A percentile compares a stretch with the other conserved stretches of the same genome.
These are phyloP conservation scores for Pseudofabraea citricarpa DNA, from an alignment of 2,329 filamentous ascomycete genomes.

Conservation along the genomic window DNA sequence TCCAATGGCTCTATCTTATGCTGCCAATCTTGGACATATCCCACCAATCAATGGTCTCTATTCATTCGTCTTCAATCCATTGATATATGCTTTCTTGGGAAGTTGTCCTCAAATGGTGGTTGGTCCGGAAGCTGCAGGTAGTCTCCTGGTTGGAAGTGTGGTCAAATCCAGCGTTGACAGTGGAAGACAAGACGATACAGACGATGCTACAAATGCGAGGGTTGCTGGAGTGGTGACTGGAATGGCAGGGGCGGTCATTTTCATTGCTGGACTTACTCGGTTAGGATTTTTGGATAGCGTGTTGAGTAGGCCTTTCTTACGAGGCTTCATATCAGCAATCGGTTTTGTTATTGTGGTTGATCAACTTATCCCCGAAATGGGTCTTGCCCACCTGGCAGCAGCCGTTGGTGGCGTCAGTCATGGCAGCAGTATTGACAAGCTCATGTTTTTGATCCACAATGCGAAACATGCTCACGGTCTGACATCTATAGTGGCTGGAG, in stretches of 20 bases:
- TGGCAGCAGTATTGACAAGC: conserved; percentile 81
- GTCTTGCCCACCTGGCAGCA: conserved; percentile 63
- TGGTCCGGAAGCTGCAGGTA: conserved; percentile 90
- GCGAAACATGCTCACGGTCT: conserved; percentile 62
- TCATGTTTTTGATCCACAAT: conserved; percentile 72
- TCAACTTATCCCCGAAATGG: conserved; percentile 87
- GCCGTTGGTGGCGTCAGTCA: conserved; percentile 63
- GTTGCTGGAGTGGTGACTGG: conserved; percentile 86
- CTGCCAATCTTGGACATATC: conserved; percentile 86
- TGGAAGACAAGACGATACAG: conserved; percentile 60
- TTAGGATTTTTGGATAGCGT: conserved; percentile 94
- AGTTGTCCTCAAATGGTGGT: conserved; percentile 92
- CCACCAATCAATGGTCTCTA: conserved; percentile 93
- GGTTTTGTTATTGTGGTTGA: conserved; percentile 95
- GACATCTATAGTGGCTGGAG: conserved; percentile 70
- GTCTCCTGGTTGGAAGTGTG: conserved; percentile 82
- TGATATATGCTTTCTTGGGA: conserved; percentile 86
- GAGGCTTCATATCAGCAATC: conserved; percentile 96
- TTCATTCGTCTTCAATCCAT: conserved; percentile 85
- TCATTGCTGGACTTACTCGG: conserved; percentile 79
- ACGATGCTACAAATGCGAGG: conserved; percentile 65
- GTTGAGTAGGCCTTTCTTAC: conserved; percentile 82
- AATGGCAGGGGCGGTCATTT: conserved; percentile 80
- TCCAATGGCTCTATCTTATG: conserved; percentile 91
- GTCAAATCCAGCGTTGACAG: conserved; percentile 71